Base-by-base conservation (phyloP, 768 basidiomycete genomes). In the Tylopilus vinaceipallidus region DNA sequence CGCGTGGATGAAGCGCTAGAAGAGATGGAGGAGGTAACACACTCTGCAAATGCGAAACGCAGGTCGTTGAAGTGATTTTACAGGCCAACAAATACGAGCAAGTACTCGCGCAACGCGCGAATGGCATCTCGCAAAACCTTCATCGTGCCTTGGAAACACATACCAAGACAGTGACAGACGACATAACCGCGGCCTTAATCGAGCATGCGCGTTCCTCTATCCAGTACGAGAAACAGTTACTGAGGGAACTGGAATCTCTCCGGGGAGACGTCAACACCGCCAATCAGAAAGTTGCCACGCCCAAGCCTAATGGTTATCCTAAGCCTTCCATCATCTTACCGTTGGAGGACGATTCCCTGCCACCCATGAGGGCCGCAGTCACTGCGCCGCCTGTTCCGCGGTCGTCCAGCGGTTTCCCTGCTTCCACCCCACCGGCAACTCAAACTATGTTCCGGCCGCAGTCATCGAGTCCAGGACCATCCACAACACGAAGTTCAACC, bases 51-150 rank as follows among this genome's bases (percentile, higher is more conserved):
- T 6, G 3, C 37, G 32, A 26, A 35, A 32, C 42, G 5, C 45
- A 42, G 52, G 13, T 51, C 42, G 40, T 57, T 42, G 55, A 55
- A 13, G 58, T 33, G 8, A 37, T 36, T 43, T 42, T 42, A 9
- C 57, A 98, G 92, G 95, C 97, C 8, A 85, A 86, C 59, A 88
- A 89, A 60, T 90, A 93, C 52, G 95, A 99, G 63, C 82, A 87
- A 64, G 77, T 83, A 8, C 80, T 98, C 22, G 84, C 88, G 4
- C 82, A 80, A 43, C 85, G 92, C n/a, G 87, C 95, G 3, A 80
- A 91, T 43, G 92, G 92, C 38, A 98, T 99, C 47, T 98, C 95
- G 1, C 84, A 91, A 58, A 95, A 98, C 59, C 76, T 99, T 16
- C 94, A 97, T 59, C 82, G 81, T 42, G 87, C 95, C 2, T 78